phyloP scores from a whole-genome alignment of 305 asterid genomes.

The Nicotiana rustica region DNA sequence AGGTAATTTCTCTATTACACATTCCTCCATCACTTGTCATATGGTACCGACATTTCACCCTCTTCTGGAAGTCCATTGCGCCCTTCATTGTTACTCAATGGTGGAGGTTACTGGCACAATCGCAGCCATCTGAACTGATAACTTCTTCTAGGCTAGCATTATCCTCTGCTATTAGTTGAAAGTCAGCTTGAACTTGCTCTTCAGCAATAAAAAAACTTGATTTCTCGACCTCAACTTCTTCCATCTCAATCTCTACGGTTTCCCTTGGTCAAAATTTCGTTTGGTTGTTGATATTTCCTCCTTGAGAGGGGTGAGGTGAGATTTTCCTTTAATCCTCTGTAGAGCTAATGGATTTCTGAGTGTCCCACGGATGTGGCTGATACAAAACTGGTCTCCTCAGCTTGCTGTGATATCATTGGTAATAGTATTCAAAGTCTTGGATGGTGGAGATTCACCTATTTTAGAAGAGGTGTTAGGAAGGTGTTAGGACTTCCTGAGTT shows the following conservation, averaged over 20 bases:
- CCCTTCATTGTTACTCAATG: background rate
- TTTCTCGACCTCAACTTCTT: background rate
- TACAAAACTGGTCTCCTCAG: too few species aligned
- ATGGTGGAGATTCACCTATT: background rate
- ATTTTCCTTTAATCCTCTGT: too few species aligned
- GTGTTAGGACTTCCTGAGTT: background rate
- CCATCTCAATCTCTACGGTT: background rate
- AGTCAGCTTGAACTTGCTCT: background rate
- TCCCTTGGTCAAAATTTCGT: too few species aligned
- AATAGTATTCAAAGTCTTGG: too few species aligned
- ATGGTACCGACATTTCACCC: background rate
- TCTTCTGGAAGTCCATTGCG: background rate
- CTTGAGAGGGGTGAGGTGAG: too few species aligned
- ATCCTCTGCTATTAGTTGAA: background rate
- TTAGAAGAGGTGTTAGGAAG: background rate
- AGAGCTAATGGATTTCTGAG: too few species aligned
- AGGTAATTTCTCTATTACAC: background rate
- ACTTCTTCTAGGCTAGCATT: background rate
- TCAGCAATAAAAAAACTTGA: background rate
- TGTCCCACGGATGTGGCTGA: too few species aligned
- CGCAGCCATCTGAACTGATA: background rate
- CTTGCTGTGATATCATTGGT: too few species aligned
- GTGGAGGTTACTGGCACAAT: background rate
- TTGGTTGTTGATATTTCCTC: too few species aligned
- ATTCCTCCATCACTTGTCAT: background rate